Conservation (phyloP, 208 protist genomes). For the Acanthamoeba polyphaga region DNA sequence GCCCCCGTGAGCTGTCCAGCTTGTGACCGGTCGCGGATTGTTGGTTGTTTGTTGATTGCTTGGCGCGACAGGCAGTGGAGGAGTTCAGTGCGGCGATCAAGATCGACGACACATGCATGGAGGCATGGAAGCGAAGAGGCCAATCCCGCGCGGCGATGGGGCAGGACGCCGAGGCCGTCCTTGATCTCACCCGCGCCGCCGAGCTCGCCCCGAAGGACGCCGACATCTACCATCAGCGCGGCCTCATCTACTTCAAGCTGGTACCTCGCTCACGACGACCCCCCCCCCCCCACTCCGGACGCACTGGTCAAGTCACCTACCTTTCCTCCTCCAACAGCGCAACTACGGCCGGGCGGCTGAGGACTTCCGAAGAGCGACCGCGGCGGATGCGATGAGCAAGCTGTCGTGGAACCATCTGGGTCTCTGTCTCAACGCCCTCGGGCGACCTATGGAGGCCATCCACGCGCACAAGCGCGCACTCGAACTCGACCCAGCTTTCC, state of each 20-base stretch:
- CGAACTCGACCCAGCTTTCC: conserved; percentile 80
- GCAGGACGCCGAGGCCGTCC: conserved; percentile 41
- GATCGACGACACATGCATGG: conserved; percentile 61
- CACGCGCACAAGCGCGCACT: conserved; percentile 76
- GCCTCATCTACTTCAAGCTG: conserved; percentile 81
- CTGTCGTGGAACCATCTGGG: conserved; percentile 87
- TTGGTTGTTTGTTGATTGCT: background rate
- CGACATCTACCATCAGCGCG: conserved; percentile 82
- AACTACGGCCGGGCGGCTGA: conserved; percentile 81
- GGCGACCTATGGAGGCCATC: conserved; percentile 79
- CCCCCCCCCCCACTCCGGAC: too few relatives aligned
- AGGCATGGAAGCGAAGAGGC: conserved; percentile 72
- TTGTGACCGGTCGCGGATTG: background rate
- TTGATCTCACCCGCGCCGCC: conserved; percentile 30
- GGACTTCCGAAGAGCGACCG: conserved; percentile 81
- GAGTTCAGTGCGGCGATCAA: conserved; percentile 43
- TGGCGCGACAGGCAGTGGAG: conserved; percentile 4
- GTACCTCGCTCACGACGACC: background rate
- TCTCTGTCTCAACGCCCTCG: conserved; percentile 83
- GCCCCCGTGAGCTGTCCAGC: background rate
- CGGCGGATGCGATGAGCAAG: conserved; percentile 69
- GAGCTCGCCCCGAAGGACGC: conserved; percentile 44
- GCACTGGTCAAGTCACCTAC: too few relatives aligned
- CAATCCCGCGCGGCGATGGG: conserved; percentile 49
- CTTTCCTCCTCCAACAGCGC: background rate